Evolutionary conservation across 805 yeast genomes (phyloP), one percentile per base, ranked within the genome.

Genomic region (Jamesozyma lodderae): DNA sequence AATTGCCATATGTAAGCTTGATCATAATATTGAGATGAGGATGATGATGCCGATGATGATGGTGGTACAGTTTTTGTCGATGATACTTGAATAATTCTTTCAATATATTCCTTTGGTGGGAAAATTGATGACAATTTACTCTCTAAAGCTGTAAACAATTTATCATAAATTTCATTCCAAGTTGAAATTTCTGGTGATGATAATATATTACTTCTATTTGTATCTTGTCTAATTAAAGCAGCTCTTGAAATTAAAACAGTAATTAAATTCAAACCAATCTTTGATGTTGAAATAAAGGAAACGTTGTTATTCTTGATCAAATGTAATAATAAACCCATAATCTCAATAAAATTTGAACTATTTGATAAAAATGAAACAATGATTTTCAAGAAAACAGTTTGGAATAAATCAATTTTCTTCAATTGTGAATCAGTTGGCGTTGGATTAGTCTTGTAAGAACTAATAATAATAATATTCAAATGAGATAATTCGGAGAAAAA

Each of bases 1-100:
- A 90, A 88, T 65, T 90, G 96, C 98, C 98, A 90, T 36, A 86
- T 86, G 54, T 88, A 87, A 26, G 87, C 75, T 47, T 79, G 87
- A 52, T 81, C 90, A 38, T 63, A 68, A 26, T 48, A 49, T 25
- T 41, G 41, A 13, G 16, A 14, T 15, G 41, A 34, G 37, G 67
- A 66, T 28, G 59, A 57, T 29, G 63, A 26, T n/a, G 40, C 36
- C 9, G 65, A 42, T 4, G 50, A 29, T 29, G 17, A 18, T 4
- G 10, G 15, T 2, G 22, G 18, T 6, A 21, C 25, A 14, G 15
- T 24, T 10, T 27, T 32, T 1, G 4, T 29, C 6, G 16, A 10
- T 9, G 31, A 29, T 2, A 36, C 31, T 9, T 35, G 30, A 2
- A 51, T 41, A 10, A 55, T 46, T 16, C 42, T 47, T 15, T 55